phyloP scores from a whole-genome alignment of 2,329 filamentous ascomycete species.

The Rosellinia necatrix region DNA sequence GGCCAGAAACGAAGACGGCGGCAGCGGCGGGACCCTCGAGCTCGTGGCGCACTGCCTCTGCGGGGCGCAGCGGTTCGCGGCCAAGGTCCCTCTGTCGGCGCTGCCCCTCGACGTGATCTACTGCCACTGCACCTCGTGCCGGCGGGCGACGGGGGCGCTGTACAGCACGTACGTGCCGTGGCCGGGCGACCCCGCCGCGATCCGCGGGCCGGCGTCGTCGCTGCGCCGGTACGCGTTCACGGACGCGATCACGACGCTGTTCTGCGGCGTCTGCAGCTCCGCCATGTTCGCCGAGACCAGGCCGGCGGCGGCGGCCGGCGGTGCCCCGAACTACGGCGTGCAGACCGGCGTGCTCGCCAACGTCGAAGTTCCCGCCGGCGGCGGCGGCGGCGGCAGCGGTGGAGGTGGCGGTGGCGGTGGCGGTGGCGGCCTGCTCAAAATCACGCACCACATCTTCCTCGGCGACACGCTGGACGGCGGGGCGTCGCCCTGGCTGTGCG shows the following conservation, averaged over 20 bases:
- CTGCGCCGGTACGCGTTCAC: slow-evolving; percentile 47
- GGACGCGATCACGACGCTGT: slow-evolving; percentile 41
- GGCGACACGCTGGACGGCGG: slow-evolving; percentile 59
- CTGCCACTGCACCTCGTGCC: slow-evolving; percentile 58
- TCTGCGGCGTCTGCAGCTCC: slow-evolving; percentile 50
- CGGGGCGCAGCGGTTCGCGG: slow-evolving; percentile 47
- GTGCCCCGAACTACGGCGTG: slow-evolving; percentile 35
- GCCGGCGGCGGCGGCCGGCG: neutral
- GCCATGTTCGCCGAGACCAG: slow-evolving; percentile 47
- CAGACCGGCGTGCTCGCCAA: slow-evolving; percentile 47
- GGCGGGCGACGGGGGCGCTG: slow-evolving; percentile 49
- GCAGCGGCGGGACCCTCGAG: slow-evolving; percentile 5
- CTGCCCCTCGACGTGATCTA: slow-evolving; percentile 48
- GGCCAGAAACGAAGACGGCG: neutral
- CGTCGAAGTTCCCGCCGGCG: slow-evolving; percentile 25
- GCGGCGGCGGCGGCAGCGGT: too few relatives aligned
- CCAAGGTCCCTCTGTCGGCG: slow-evolving; percentile 38
- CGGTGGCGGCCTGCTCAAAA: slow-evolving; percentile 43
- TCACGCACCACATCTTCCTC: slow-evolving; percentile 49
- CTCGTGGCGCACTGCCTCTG: slow-evolving; percentile 52
- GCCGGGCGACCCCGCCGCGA: slow-evolving; percentile 41
- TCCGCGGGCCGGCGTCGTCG: slow-evolving; percentile 36
- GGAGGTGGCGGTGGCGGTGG: too few relatives aligned
- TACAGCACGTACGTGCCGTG: slow-evolving; percentile 45
- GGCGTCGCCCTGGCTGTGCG: slow-evolving; percentile 50